These are phyloP conservation scores for Salicornia ramosissima DNA, from an alignment of 148 eudicot species.

Conservation along the genomic window DNA sequence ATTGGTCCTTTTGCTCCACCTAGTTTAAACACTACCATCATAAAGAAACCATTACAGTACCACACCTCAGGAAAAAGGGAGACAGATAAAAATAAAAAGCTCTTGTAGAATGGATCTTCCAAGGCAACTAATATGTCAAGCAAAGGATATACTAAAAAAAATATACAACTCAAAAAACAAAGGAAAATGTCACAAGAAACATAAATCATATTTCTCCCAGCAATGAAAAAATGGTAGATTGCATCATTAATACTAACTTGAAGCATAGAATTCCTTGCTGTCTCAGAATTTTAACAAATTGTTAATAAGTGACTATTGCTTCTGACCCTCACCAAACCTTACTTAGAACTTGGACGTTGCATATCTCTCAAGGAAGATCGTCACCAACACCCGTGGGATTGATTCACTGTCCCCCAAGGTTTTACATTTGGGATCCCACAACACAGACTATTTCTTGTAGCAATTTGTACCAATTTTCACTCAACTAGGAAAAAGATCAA, in stretches of 20 bases:
- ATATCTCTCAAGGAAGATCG: too few species aligned
- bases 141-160: neutral
- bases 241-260: neutral
- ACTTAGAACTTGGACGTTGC: too few species aligned
- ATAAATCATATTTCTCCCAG: neutral
- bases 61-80: neutral
- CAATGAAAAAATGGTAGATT: neutral
- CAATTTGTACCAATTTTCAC: neutral
- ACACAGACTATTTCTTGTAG: too few species aligned
- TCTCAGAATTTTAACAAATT: too few species aligned
- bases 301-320: too few species aligned
- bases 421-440: too few species aligned
- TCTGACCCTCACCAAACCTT: too few species aligned
- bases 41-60: neutral
- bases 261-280: neutral
- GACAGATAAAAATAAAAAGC: neutral
- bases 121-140: too few species aligned
- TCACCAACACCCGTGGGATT: too few species aligned
- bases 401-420: too few species aligned
- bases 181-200: neutral
- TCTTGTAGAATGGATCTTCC: neutral
- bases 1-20: constrained; percentile 2
- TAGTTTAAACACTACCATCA: neutral
- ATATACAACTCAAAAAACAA: neutral
- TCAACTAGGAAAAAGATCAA: too few species aligned